Conservation (phyloP, 805 yeast species). For the Gaillardinia entomophila region DNA sequence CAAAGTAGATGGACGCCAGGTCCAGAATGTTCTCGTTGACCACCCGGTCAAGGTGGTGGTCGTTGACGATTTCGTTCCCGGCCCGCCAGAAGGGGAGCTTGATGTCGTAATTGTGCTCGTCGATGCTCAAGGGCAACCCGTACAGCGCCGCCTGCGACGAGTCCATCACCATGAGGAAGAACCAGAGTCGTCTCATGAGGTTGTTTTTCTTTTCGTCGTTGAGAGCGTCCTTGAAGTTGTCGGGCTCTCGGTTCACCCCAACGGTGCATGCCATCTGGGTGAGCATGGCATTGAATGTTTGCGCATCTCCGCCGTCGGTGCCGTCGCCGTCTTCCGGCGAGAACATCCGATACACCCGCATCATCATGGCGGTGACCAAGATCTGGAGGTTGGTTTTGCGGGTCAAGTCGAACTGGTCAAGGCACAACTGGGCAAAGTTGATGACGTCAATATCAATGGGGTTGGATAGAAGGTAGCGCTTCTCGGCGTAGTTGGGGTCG, state of each 20-base stretch:
- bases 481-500: slow-evolving; percentile 4
- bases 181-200: slow-evolving; percentile 10
- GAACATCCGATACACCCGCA: slow-evolving; percentile 6
- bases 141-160: slow-evolving; percentile 27
- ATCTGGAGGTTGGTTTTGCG: slow-evolving; percentile 5
- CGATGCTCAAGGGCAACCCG: slow-evolving; percentile 31
- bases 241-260: slow-evolving; percentile 11
- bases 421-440: slow-evolving; percentile 8
- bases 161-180: slow-evolving; percentile 23
- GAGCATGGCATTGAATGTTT: slow-evolving; percentile 27
- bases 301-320: slow-evolving; percentile 54
- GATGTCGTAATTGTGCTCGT: slow-evolving; percentile 23
- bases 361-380: background rate
- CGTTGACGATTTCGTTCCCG: slow-evolving; percentile 30
- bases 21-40: slow-evolving; percentile 9
- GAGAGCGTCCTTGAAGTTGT: background rate
- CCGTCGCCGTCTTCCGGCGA: slow-evolving; percentile 62
- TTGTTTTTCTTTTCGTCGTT: slow-evolving; percentile 3
- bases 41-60: slow-evolving; percentile 31
- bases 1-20: slow-evolving; percentile 1
- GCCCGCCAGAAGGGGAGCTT: slow-evolving; percentile 22
- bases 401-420: slow-evolving; percentile 19
- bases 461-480: slow-evolving; percentile 7
- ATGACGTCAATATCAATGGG: slow-evolving; percentile 12
- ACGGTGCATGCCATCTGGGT: slow-evolving; percentile 9